A percentile compares a stretch with the other conserved stretches of the same genome.
phyloP scores from a whole-genome alignment of 768 basidiomycete genomes.

The Clavaria fumosa region DNA sequence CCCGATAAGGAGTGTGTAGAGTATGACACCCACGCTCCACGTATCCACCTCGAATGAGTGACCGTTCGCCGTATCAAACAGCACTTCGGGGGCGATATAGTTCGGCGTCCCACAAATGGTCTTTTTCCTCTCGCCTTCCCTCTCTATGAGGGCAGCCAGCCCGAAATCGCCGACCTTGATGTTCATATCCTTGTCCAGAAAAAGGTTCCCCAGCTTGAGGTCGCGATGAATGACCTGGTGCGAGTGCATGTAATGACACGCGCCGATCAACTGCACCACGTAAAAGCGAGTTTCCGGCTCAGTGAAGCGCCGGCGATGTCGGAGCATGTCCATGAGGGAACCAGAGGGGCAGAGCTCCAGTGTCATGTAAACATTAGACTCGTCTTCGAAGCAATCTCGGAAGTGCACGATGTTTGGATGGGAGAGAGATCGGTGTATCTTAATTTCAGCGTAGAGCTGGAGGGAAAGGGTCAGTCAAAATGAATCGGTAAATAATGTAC shows the following conservation, averaged over 20 bases:
- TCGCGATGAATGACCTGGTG: constrained; percentile 97
- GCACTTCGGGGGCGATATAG: constrained; percentile 94
- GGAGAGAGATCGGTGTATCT: constrained; percentile 80
- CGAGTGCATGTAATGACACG: constrained; percentile 94
- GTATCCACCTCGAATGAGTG: constrained; percentile 98
- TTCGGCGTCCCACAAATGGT: constrained; percentile 98
- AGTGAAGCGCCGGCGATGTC: constrained; percentile 70
- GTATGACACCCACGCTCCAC: constrained; percentile 94
- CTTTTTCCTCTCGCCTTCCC: constrained; percentile 93
- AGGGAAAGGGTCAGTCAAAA: no score
- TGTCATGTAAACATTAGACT: constrained; percentile 93
- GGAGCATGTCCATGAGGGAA: constrained; percentile 82
- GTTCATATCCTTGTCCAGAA: constrained; percentile 85
- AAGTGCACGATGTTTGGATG: constrained; percentile 92
- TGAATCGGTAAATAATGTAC: constrained; percentile 2
- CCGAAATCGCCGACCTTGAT: constrained; percentile 97
- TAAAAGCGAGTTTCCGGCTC: constrained; percentile 90
- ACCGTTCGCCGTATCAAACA: constrained; percentile 90
- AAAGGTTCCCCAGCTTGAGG: constrained; percentile 90
- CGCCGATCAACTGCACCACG: constrained; percentile 88
- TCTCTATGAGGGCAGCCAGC: constrained; percentile 91
- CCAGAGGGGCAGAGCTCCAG: constrained; percentile 87
- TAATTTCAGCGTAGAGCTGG: constrained; percentile 96
- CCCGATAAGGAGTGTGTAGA: constrained; percentile 89
- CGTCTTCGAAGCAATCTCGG: constrained; percentile 90